A percentile compares a stretch with the other conserved stretches of the same genome.
phyloP scores from a whole-genome alignment of 305 asterid genomes.

The Euphrasia arctica region DNA sequence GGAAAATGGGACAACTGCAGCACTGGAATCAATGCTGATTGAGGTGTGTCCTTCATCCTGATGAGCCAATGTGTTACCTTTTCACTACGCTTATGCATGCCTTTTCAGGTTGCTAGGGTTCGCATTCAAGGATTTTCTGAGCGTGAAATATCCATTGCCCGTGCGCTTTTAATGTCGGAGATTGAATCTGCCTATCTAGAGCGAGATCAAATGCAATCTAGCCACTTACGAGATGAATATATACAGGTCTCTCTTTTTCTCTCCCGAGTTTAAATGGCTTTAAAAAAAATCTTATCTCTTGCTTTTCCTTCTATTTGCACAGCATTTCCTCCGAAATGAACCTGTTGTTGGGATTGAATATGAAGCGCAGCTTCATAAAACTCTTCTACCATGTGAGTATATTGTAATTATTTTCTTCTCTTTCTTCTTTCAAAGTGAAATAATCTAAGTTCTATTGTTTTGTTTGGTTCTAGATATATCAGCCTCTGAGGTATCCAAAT shows the following conservation, averaged over 20 bases:
- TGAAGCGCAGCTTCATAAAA: constrained; percentile 91
- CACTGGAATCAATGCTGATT: constrained; percentile 84
- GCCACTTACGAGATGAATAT: constrained; percentile 81
- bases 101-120: constrained; percentile 83
- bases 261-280: constrained; percentile 19
- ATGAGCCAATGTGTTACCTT: constrained; percentile 18
- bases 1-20: constrained; percentile 79
- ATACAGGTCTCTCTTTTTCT: constrained; percentile 51
- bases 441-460: constrained; percentile 14
- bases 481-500: constrained; percentile 79
- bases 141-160: constrained; percentile 78
- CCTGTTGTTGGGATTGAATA: constrained; percentile 92
- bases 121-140: constrained; percentile 89
- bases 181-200: constrained; percentile 93
- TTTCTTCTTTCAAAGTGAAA: constrained; percentile 19
- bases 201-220: constrained; percentile 91
- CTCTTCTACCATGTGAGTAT: constrained; percentile 86
- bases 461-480: constrained; percentile 53
- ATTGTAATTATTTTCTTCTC: constrained; percentile 11
- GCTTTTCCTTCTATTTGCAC: constrained; percentile 30
- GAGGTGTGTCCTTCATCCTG: constrained; percentile 57
- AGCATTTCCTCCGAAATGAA: constrained; percentile 94
- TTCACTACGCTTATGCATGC: constrained; percentile 39
- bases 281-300: constrained; percentile 21
- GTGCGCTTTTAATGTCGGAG: constrained; percentile 84